Base-by-base conservation (phyloP, 2,329 filamentous ascomycete genomes). In the Fusarium sp. region DNA sequence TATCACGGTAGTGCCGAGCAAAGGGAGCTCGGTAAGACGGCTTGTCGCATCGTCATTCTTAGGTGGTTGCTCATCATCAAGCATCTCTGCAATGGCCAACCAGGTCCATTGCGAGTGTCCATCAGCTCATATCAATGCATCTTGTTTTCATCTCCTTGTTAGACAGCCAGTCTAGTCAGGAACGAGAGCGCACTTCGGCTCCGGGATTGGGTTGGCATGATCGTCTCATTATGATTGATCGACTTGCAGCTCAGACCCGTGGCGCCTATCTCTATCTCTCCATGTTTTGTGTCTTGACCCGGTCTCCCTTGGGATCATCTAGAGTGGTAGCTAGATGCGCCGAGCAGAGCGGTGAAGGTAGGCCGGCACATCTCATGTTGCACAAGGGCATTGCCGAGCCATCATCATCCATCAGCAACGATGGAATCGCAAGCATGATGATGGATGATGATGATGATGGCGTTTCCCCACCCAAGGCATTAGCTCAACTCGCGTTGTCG, bases 1-100 rank as follows among this genome's bases (percentile, higher is more conserved):
- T 58, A 35, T n/a, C 27, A 46, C 35, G 61, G 61, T 71, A 31
- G 53, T 63, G 58, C 55, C 58, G 59, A 73, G 71, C 56, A 68
- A 59, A 61, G 58, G 58, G 42, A 33, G 42, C 44, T 66, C 44
- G 60, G 57, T 69, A 55, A 61, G 64, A 67, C 57, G 63, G 59
- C 64, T 68, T 68, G 42, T 49, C 57, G 44, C 64, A 73, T 74
- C 75, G 75, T 77, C 75, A 77, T 77, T 75, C 72, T 77, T 75
- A 63, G 65, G 58, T 62, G 56, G 68, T 64, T 77, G 72, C 75
- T 77, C 73, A 76, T 76, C 72, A 77, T 74, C 62, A 69, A 72
- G 38, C 38, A 64, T 40, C 58, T 62, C 8, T 49, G 31, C 42
- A 20, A 60, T 46, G 59, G 49, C 64, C 61, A 60, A 62, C 63